These are phyloP conservation scores for Geotrichum klebahnii DNA, from an alignment of 1,139 yeast genomes.

Conservation along the genomic window DNA sequence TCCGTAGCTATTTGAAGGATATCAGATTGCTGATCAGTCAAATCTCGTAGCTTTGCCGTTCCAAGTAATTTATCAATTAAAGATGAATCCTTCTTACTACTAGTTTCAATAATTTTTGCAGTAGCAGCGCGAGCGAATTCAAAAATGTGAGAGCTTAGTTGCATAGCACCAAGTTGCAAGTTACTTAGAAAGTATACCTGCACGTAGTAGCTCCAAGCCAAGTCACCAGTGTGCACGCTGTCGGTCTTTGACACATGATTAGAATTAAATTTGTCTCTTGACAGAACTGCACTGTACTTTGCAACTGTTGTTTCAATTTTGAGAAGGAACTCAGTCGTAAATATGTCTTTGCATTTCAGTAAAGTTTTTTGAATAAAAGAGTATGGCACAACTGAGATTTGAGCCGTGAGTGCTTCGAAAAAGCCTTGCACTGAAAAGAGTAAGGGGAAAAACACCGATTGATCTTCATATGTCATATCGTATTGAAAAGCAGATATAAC, in stretches of 20 bases:
- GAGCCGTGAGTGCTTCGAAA: constrained; percentile 33
- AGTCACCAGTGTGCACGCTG: neutral
- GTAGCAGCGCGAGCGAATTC: constrained; percentile 30
- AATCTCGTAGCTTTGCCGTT: constrained; percentile 25
- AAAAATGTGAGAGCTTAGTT: constrained; percentile 29
- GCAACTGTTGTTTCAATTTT: constrained; percentile 38
- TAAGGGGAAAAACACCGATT: constrained; percentile 39
- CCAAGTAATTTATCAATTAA: constrained; percentile 24
- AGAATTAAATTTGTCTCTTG: constrained; percentile 16
- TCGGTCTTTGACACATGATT: neutral
- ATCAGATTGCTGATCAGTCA: constrained; percentile 20
- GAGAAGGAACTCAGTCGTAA: constrained; percentile 37
- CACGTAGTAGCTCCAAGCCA: constrained; percentile 24
- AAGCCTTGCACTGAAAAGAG: constrained; percentile 43
- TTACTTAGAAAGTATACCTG: constrained; percentile 29
- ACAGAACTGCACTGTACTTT: constrained; percentile 23
- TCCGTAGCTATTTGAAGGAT: constrained; percentile 35
- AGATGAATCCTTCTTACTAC: constrained; percentile 32
- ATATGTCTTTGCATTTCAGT: constrained; percentile 23
- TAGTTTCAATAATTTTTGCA: constrained; percentile 23
- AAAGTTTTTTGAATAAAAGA: constrained; percentile 24
- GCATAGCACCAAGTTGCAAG: constrained; percentile 37
- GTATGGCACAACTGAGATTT: constrained; percentile 19
- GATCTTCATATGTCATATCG: constrained; percentile 25
- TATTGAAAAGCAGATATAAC: constrained; percentile 5